phyloP scores from a whole-genome alignment of 805 yeast genomes.

The Priceomyces haplophilus region DNA sequence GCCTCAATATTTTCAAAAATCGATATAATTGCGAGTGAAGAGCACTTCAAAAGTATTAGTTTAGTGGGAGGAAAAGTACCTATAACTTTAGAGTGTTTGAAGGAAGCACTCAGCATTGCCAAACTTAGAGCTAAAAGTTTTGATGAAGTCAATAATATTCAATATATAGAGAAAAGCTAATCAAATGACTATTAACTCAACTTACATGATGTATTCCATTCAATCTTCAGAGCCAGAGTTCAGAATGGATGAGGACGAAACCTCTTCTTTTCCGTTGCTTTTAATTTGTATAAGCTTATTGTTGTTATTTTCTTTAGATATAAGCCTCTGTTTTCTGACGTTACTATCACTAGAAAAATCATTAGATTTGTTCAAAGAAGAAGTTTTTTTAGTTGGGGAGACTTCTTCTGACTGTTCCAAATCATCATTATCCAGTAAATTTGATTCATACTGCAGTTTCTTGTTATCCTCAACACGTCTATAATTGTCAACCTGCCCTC shows the following conservation, averaged over 20 bases:
- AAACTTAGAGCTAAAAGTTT: slow-evolving; percentile 43
- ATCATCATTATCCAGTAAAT: neutral
- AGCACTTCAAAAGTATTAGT: slow-evolving; percentile 35
- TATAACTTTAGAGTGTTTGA: slow-evolving; percentile 46
- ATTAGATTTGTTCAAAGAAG: slow-evolving; percentile 8
- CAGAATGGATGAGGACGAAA: slow-evolving; percentile 19
- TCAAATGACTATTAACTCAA: neutral
- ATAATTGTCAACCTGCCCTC: slow-evolving; percentile 13
- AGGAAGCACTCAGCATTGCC: slow-evolving; percentile 47
- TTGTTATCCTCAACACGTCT: slow-evolving; percentile 2
- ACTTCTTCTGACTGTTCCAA: slow-evolving; percentile 1
- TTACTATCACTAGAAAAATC: slow-evolving; percentile 12
- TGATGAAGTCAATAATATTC: slow-evolving; percentile 3
- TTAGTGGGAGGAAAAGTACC: slow-evolving; percentile 49
- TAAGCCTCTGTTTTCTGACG: slow-evolving; percentile 23
- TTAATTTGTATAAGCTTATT: slow-evolving; percentile 24
- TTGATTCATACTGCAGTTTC: slow-evolving; percentile 5
- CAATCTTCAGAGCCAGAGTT: slow-evolving; percentile 4
- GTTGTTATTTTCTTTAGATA: slow-evolving; percentile 21
- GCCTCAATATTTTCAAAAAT: slow-evolving; percentile 53
- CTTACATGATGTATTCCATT: neutral
- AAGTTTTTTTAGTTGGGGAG: slow-evolving; percentile 6
- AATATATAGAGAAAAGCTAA: neutral
- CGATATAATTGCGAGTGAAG: slow-evolving; percentile 36
- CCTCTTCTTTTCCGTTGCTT: slow-evolving; percentile 19